Evolutionary conservation across 257 asterid genomes (phyloP).

Genomic region (Capsicum rhomboideum): DNA sequence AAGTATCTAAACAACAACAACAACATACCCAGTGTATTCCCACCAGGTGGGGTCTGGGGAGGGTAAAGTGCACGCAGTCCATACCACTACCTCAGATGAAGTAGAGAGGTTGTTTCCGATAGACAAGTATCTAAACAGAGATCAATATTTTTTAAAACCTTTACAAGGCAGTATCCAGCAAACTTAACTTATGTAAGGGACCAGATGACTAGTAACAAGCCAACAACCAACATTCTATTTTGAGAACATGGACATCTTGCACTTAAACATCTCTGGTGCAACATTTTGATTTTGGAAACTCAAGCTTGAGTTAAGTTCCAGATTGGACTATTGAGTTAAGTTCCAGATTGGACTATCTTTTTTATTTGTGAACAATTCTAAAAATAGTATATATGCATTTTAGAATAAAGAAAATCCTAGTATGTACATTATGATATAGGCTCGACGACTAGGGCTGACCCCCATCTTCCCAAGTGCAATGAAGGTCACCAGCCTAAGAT

Average conservation of each 20-base stretch:
- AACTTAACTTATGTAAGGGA: background rate
- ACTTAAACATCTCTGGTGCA: background rate
- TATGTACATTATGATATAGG: background rate
- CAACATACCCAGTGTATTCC: too few relatives aligned
- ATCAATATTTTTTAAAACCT: background rate
- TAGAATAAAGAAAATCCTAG: background rate
- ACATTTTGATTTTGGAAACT: background rate
- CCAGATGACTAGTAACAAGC: background rate
- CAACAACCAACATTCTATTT: background rate
- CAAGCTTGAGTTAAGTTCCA: background rate
- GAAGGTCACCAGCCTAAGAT: background rate
- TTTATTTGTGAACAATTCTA: background rate
- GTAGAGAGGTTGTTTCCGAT: too few relatives aligned
- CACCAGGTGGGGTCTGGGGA: too few relatives aligned
- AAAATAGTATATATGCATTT: background rate
- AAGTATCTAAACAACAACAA: background rate
- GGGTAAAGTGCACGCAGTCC: too few relatives aligned
- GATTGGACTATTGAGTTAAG: background rate
- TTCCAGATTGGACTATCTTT: background rate
- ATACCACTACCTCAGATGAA: too few relatives aligned
- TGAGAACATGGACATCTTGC: background rate
- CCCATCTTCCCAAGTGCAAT: background rate
- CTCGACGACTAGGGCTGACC: background rate
- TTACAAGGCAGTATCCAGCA: background rate
- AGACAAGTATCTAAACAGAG: background rate